Conservation (phyloP, 2,329 filamentous ascomycete genomes). For the Monosporascus sp. region DNA sequence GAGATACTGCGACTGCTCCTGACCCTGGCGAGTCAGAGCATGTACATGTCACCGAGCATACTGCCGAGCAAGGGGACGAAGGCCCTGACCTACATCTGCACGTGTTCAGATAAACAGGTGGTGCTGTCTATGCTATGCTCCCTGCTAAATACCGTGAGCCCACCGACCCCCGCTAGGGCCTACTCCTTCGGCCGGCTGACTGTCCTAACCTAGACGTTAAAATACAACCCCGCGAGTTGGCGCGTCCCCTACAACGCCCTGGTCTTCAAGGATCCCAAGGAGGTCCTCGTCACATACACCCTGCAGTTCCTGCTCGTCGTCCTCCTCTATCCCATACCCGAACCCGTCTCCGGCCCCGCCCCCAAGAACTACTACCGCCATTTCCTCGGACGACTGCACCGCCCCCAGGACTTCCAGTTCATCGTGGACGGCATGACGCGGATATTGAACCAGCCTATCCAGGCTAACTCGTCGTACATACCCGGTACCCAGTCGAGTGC, state of each 20-base stretch:
- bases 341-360: constrained; percentile 57
- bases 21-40: constrained; percentile 81
- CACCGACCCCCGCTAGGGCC: background rate
- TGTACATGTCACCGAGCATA: constrained; percentile 80
- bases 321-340: constrained; percentile 82
- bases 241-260: constrained; percentile 89
- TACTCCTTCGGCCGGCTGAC: background rate
- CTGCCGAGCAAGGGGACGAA: constrained; percentile 79
- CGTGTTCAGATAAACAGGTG: constrained; percentile 83
- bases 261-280: constrained; percentile 85
- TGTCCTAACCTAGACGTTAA: constrained; percentile 61
- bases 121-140: constrained; percentile 90
- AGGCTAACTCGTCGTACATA: constrained; percentile 82
- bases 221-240: constrained; percentile 94
- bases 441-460: constrained; percentile 86
- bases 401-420: constrained; percentile 96
- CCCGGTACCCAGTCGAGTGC: constrained; percentile 75
- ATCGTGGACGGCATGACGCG: constrained; percentile 91
- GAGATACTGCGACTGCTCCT: constrained; percentile 84
- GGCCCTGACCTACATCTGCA: constrained; percentile 83
- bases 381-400: constrained; percentile 82
- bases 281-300: constrained; percentile 85
- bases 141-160: constrained; percentile 79
- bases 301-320: constrained; percentile 84
- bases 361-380: constrained; percentile 92